These are phyloP conservation scores for Rubus parviflorus DNA, from an alignment of 306 rosid species.

Conservation along the genomic window DNA sequence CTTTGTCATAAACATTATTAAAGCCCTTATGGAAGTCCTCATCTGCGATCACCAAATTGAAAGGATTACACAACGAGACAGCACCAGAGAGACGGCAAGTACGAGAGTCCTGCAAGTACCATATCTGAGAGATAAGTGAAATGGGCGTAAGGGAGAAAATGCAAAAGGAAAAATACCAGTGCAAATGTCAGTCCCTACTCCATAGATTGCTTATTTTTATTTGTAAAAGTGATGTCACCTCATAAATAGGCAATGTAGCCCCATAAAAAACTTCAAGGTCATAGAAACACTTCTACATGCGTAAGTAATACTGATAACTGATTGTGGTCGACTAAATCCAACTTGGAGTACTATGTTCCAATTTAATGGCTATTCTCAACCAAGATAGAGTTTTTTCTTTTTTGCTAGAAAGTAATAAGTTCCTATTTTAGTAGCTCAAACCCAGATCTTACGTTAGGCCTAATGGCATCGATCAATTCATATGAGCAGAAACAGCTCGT, in stretches of 20 bases:
- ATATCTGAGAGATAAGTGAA: constrained; percentile 23
- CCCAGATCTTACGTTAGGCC: neutral
- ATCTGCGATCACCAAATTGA: constrained; percentile 80
- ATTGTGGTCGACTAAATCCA: neutral
- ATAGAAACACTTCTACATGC: neutral
- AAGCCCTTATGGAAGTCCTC: constrained; percentile 91
- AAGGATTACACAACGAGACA: constrained; percentile 95
- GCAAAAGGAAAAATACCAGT: neutral
- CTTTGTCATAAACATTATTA: constrained; percentile 73
- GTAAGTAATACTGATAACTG: neutral
- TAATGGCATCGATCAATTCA: neutral
- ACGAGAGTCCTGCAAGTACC: constrained; percentile 60
- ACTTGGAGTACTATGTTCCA: neutral
- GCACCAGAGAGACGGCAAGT: constrained; percentile 84
- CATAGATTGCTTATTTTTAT: too few species aligned
- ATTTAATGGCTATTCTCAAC: neutral
- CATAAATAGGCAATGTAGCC: too few species aligned
- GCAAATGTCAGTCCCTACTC: neutral
- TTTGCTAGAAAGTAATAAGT: neutral
- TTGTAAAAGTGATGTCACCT: too few species aligned
- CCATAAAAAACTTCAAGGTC: too few species aligned
- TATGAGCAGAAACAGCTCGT: neutral
- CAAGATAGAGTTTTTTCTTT: neutral
- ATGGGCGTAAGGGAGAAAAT: neutral
- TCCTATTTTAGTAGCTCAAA: neutral